Base-by-base conservation (phyloP, 139 green algal species). In the Chlamydomonas sphaeroides region DNA sequence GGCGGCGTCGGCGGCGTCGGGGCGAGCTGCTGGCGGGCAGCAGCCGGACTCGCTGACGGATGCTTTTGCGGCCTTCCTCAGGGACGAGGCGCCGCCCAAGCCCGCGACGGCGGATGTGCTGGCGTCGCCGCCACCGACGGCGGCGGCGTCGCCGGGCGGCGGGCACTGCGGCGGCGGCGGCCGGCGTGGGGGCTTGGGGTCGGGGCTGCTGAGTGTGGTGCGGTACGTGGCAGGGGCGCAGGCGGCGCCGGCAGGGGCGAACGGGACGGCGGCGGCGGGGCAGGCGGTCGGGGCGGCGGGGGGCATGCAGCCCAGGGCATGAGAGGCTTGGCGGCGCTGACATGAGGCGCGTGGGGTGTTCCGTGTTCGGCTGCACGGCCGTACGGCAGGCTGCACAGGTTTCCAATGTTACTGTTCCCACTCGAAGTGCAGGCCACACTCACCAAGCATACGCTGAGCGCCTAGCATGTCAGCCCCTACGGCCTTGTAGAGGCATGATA, bases 61-160 rank as follows among this genome's bases (percentile, higher is more conserved):
- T 5, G 77, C 77, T 5, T 84, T 84, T 56, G 77, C 63, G 6
- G 48, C 49, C 3, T 84, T 84, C 66, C 66, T 72, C 33, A 68
- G 45, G 35, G 63, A 45, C 33, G 63, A 68, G 63, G 14, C 33
- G 35, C 18, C 33, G 32, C 11, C 63, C 33, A 82, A 72, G 42
- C 75, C 75, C 8, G 75, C 75, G 3, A 82, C 59, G 3, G 75
- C 75, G 3, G 75, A 20, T n/a, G 14, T 65, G n/a, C 62, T 82
- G 23, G 74, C 74, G 74, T 7, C 39, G 59, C 74, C 59, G 30
- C 74, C 74, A 59, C 74, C 59, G 20, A 38, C 36, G 36, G 11
- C 73, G 30, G 23, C 73, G 39, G 11, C 56, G n/a, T 23, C 45
- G 33, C 1, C 51, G 49, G 49, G 28, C 51, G 35, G 21, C n/a